Base-by-base conservation (phyloP, 768 basidiomycete species). In the Amanita molliuscula region DNA sequence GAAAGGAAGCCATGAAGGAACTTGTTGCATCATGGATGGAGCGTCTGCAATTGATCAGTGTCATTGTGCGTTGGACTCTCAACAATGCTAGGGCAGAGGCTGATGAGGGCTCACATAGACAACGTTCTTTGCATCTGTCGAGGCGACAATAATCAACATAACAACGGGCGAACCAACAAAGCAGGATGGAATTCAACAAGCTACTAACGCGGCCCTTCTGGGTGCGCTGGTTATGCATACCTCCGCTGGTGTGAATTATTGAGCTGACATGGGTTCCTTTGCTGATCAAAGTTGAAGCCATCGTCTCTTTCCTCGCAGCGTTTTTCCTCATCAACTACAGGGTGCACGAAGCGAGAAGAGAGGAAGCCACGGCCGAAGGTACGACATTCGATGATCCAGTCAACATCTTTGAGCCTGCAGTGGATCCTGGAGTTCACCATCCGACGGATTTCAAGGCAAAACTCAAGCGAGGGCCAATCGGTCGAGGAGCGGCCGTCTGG, bases 1-100 rank as follows among this genome's bases (percentile, higher is more conserved):
- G 68, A 34, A 65, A 63, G 54, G 67, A 70, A 44, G 76, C 73
- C 2, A 66, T 74, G 65, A 70, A 62, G 44, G 73, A 77, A 36
- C 67, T 81, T 2, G 68, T 78, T n/a, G 71, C 73, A 55, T 76
- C 76, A 3, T 82, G 80, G 80, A 74, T 77, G 68, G 79, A 81
- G 52, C 67, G 79, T 36, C 67, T 81, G 37, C 77, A 81, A 62
- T 64, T 81, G 9, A 79, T 82, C 60, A 74, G 70, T 35, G 70
- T 82, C 29, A 78, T 41, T 57, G 77, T 65, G 23, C 25, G 20
- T 11, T 15, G 49, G 11, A 15, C 10, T 28, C 15, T 44, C 52
- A 11, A 10, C 15, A 10, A 28, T 15, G n/a, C 16, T 8, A 16
- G 13, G n/a, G 10, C 28, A 40, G n/a, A 16, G n/a, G 21, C 10